A percentile compares a stretch with the other conserved stretches of the same genome.
Conservation (phyloP, 352 stramenopile genomes). For the Phytophthora pistaciae region DNA sequence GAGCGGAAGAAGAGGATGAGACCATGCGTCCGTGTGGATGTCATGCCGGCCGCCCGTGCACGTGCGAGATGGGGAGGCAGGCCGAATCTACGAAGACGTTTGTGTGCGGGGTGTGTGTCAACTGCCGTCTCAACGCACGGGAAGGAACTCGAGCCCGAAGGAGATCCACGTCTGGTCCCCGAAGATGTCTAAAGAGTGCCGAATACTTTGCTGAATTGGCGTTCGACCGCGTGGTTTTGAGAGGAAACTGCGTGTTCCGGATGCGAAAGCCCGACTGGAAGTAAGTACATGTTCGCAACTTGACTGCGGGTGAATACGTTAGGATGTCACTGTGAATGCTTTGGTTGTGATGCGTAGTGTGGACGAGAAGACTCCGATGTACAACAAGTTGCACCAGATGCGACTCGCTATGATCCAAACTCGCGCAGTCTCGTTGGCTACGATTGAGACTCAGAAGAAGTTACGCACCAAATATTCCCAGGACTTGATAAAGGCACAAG, state of each 20-base stretch:
- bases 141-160: conserved; percentile 25
- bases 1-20: conserved; percentile 35
- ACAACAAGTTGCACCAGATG: conserved; percentile 70
- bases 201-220: conserved; percentile 45
- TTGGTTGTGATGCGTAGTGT: conserved; percentile 32
- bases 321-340: too few relatives aligned
- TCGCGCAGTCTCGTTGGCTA: conserved; percentile 27
- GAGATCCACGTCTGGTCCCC: conserved; percentile 14
- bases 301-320: too few relatives aligned
- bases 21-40: conserved; percentile 77
- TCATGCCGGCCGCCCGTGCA: conserved; percentile 63
- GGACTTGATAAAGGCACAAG: conserved; percentile 56
- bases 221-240: conserved; percentile 53
- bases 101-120: conserved; percentile 62
- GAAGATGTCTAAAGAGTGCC: conserved; percentile 63
- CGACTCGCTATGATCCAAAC: conserved; percentile 55
- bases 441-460: conserved; percentile 50
- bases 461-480: conserved; percentile 58
- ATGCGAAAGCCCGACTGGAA: conserved; percentile 73
- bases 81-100: conserved; percentile 9
- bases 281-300: conserved; percentile 22
- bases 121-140: conserved; percentile 65
- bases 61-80: conserved; percentile 56
- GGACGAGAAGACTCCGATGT: conserved; percentile 52
- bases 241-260: conserved; percentile 50